Base-by-base conservation (phyloP, 1,139 yeast genomes). In the Taphrina communis region DNA sequence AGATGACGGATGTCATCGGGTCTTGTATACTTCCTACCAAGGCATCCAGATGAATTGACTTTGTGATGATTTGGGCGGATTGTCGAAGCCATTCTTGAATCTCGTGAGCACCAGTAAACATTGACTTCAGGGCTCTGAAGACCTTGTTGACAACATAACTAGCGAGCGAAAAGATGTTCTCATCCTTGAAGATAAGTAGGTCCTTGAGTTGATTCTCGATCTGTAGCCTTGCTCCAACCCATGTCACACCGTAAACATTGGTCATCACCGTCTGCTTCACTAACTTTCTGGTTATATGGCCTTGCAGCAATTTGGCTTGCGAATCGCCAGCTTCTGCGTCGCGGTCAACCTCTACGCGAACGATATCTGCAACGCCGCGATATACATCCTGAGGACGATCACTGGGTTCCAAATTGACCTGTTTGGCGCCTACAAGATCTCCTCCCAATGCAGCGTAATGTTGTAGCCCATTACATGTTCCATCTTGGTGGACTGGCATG, bases 191-290 rank as follows among this genome's bases (percentile, higher is more conserved):
- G 75, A 73, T 75, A 72, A 74, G 83, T 72, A 77, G 80, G 77
- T 77, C 84, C 73, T 78, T 80, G 75, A 80, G 81, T 70, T 80
- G 79, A 66, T 75, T 74, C 39, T 78, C 76, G 75, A 94, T 91
- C 80, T 94, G 99, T 4, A 87, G 88, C 38, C 91, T 85, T 0
- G 98, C 99, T 21, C 99, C 99, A 72, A 91, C 85, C 77, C 85
- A 91, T 0, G 99, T 94, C 12, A 94, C 99, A 74, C 99, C 99
- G 77, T 95, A 94, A 56, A 94, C 99, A 75, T 92, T 93, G 0
- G 99, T 94, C 99, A 94, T 94, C 41, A 94, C 99, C 0, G 99
- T 91, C 78, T 94, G 98, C 77, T 94, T 94, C 62, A 94, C 97
- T 61, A 94, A 88, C 77, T 93, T 93, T 75, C 99, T 85, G 35